Conservation (phyloP, 352 stramenopile species). For the Pythium oligandrum region DNA sequence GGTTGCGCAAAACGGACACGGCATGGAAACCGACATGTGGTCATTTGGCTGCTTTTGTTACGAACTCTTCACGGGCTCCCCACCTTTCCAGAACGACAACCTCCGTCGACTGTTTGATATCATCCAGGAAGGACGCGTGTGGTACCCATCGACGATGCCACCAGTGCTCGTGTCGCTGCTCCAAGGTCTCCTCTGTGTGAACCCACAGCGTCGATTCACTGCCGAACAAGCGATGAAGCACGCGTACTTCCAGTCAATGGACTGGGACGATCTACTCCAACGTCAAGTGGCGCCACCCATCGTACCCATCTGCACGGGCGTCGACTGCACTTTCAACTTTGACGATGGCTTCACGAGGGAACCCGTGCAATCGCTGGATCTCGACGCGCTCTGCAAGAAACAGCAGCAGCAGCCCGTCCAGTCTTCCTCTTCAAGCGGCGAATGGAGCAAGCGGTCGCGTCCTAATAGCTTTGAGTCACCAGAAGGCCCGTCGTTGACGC, state of each 20-base stretch:
- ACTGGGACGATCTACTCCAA: constrained; percentile 65
- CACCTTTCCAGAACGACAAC: constrained; percentile 69
- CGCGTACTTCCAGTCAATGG: constrained; percentile 63
- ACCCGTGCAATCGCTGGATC: constrained; percentile 36
- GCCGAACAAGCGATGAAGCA: constrained; percentile 65
- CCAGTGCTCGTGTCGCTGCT: constrained; percentile 37
- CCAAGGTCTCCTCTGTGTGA: constrained; percentile 44
- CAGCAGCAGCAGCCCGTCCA: constrained; percentile 1
- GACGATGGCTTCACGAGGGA: constrained; percentile 80
- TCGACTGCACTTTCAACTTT: constrained; percentile 80
- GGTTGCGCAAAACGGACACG: constrained; percentile 64
- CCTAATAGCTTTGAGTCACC: constrained; percentile 2
- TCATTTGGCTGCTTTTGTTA: constrained; percentile 85
- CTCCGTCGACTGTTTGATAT: constrained; percentile 54
- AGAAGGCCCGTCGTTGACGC: constrained; percentile 2
- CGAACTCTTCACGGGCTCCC: constrained; percentile 66
- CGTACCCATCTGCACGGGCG: constrained; percentile 39
- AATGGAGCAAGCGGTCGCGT: constrained; percentile 3
- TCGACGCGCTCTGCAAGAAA: constrained; percentile 1
- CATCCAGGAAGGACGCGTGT: constrained; percentile 56
- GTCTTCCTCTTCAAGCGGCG: constrained; percentile 1
- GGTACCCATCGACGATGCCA: constrained; percentile 64
- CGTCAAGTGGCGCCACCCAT: constrained; percentile 64
- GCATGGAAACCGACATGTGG: constrained; percentile 82
- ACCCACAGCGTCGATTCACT: constrained; percentile 42